These are phyloP conservation scores for Aspergillus quadricinctus DNA, from an alignment of 2,329 filamentous ascomycete species.

Conservation along the genomic window DNA sequence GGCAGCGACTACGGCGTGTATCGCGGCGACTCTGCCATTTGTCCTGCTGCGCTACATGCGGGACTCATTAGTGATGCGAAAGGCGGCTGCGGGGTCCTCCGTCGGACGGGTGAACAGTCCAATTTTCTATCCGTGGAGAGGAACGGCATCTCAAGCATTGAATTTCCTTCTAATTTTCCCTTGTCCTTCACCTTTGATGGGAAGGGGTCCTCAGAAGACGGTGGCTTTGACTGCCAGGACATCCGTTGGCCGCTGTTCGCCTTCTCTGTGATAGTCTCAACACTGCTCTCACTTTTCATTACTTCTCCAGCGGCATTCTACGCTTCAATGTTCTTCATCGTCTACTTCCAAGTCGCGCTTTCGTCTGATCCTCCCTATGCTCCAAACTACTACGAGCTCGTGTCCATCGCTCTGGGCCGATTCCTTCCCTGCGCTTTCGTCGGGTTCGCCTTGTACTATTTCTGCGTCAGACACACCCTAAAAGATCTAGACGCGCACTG, in stretches of 20 bases:
- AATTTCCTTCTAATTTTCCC: constrained; percentile 55
- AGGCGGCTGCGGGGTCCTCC: constrained; percentile 56
- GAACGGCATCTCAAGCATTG: constrained; percentile 50
- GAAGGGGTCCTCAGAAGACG: constrained; percentile 21
- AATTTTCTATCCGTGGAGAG: constrained; percentile 44
- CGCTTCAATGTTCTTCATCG: constrained; percentile 49
- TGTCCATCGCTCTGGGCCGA: constrained; percentile 53
- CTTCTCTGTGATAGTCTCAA: constrained; percentile 52
- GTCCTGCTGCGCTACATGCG: constrained; percentile 56
- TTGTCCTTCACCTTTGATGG: constrained; percentile 52
- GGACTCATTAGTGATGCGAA: constrained; percentile 51
- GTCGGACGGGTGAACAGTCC: constrained; percentile 48
- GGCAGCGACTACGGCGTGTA: constrained; percentile 46
- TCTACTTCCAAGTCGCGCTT: constrained; percentile 59
- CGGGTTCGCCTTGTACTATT: constrained; percentile 54
- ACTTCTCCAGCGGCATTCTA: constrained; percentile 55
- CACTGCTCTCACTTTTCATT: constrained; percentile 53
- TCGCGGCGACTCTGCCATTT: constrained; percentile 59
- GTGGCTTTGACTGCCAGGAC: constrained; percentile 45
- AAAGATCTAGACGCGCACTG: constrained; percentile 51
- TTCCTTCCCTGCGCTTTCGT: constrained; percentile 58
- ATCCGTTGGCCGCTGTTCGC: constrained; percentile 55
- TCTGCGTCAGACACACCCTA: constrained; percentile 48
- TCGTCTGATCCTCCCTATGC: constrained; percentile 56
- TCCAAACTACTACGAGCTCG: constrained; percentile 50